Evolutionary conservation across 129 eudicot species (phyloP), one percentile per base, ranked within the genome.

Genomic region (Logfia minima): DNA sequence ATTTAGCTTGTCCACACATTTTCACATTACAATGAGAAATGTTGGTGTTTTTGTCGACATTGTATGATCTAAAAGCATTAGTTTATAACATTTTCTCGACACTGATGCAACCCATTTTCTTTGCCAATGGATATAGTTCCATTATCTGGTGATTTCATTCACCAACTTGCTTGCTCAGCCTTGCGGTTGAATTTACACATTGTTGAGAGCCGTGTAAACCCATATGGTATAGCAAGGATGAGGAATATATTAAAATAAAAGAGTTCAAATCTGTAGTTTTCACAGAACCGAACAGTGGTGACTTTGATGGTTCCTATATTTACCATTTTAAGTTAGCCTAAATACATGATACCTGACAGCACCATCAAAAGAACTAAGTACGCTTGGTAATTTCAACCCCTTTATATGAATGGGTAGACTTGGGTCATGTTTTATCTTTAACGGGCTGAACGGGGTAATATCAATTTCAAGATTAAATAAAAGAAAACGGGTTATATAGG

Each of bases 61-160:
- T 68, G 55, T 74, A 74, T 61, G 59, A 16, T 37, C 43, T 60
- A 74, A 17, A 43, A 74, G 63, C 70, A 24, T 35, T 4, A 8
- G 63, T 13, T 48, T 48, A 3, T 4, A 45, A 48, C 55, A 18
- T 14, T 48, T 34, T 18, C 17, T 35, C 2, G 3, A 48, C 16
- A 14, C 13, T 58, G 55, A 14, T 48, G 55, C 55, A 48, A 48
- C 55, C 55, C 55, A 48, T 11, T 43, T 43, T 43, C 51, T 43
- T 43, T 2, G 51, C 51, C 55, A 48, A 48, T 4, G 48, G 13
- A 8, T 41, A 48, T 48, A 14, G 55, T 14, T 48, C 48, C 48
- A 9, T 41, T 9, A 37, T 37, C 6, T 43, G 51, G 51, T 48
- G 48, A 41, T 41, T 41, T 9, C 18, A 3, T 14, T 48, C 5